Base-by-base conservation (phyloP, 495 filamentous ascomycete species). In the Penicillium robsamsonii region DNA sequence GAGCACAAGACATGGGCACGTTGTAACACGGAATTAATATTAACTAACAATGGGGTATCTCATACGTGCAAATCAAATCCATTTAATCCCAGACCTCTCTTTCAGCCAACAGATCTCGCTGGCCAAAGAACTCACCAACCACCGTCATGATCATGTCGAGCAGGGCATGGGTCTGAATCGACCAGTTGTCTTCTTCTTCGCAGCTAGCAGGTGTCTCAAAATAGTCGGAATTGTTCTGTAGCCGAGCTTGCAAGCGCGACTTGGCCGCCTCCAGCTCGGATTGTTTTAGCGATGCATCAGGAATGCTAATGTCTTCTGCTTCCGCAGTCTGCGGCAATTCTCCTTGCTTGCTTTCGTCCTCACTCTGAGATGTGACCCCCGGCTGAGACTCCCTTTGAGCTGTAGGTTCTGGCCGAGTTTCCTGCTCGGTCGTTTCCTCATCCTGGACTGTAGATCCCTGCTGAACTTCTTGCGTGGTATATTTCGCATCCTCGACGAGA, bases 71-170 rank as follows among this genome's bases (percentile, higher is more conserved):
- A 30, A 24, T 20, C 33, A 52, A 44, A 31, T 46, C 18, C 38
- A 42, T 43, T 1, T 53, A 38, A 47, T 55, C 56, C 79, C 79
- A 82, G 4, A 76, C 29, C 44, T 87, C 80, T 41, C 91, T 78
- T 48, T 84, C 85, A 62, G 85, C 83, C 46, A 97, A 74, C 33
- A 98, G 73, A 71, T 98, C 94, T 53, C 86, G 78, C 74, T 98
- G 94, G 3, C 94, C 92, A 70, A 88, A 98, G 62, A 88, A 84
- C 71, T 96, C 91, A 60, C 91, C 94, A 38, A 88, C 87, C 27
- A 98, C 78, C 0, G 89, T 92, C 50, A 98, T 78, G 55, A 96
- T 89, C 89, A 96, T 96, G 67, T 96, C 93, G 7, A 96, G 77
- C 52, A 88, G 87, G 22, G 73, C 71, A 49, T 72, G 69, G 35